Evolutionary conservation across 257 asterid species (phyloP), one percentile per base, ranked within the genome.

Genomic region (Plantago major): DNA sequence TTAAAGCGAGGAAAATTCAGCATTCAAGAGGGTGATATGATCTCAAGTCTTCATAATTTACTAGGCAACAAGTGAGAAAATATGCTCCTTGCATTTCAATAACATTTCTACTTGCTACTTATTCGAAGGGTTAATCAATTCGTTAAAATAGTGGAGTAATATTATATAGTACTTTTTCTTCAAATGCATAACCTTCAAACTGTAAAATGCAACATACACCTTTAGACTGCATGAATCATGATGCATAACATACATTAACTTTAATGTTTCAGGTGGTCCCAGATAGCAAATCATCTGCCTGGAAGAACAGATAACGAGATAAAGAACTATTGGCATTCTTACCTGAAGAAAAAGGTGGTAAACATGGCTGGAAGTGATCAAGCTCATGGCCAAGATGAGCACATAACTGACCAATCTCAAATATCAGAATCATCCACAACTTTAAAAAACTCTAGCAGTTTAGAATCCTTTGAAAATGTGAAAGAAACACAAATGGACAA

Each of bases 221-320:
- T 22, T 22, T 22, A 22, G 26, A 22, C 26, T 2, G 26, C 26
- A 22, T 22, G 2, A 22, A 22, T 10, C 6, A 12, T 42, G 7
- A 42, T 17, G 10, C 18, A 26, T 48, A 58, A 53, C 60, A 58
- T 17, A 37, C 16, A 51, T n/a, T 19, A 56, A 18, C 44, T 68
- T 38, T 10, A 18, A 13, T 45, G 17, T n/a, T 8, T 38, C 72
- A 88, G 96, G 83, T 88, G 96, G 96, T 79, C 96, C 48, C 87
- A 77, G 42, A 85, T 88, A 50, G 84, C 96, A 17, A 81, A 81
- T 7, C 85, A 83, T 58, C 71, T 88, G 56, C 85, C 85, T 0
- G 96, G 96, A 77, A 77, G 91, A 77, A 85, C 91, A 9, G 96
- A 88, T 37, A 88, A 87, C 14, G 94, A 88, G 73, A 79, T 85